These are phyloP conservation scores for Sporothrix luriei DNA, from an alignment of 2,329 filamentous ascomycete species.

Conservation along the genomic window DNA sequence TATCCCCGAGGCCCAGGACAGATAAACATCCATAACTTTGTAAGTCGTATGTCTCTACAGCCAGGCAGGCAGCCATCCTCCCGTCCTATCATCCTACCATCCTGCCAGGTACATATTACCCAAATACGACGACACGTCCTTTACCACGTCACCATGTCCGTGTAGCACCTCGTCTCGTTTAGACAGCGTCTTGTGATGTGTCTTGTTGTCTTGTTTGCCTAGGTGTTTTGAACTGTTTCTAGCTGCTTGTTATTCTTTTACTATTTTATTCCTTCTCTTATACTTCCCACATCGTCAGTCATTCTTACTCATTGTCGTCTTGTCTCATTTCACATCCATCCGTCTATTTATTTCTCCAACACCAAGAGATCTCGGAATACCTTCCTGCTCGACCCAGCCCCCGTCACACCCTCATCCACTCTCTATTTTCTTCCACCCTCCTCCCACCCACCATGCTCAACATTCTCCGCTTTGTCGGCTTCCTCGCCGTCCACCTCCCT, in stretches of 20 bases:
- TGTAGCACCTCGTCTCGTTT: background rate
- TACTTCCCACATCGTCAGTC: background rate
- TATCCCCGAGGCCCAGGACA: too few species aligned
- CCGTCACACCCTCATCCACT: background rate
- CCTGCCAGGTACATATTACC: too few species aligned
- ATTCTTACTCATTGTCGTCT: background rate
- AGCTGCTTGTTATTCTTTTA: background rate
- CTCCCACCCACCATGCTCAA: constrained; percentile 23
- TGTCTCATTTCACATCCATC: background rate
- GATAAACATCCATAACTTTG: too few species aligned
- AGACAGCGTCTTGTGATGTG: background rate
- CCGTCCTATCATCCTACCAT: too few species aligned
- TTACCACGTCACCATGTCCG: too few species aligned
- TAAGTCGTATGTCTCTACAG: too few species aligned
- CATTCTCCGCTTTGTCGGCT: constrained; percentile 28
- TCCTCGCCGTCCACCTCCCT: constrained; percentile 17
- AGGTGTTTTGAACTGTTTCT: background rate
- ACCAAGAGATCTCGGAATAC: too few species aligned
- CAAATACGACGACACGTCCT: too few species aligned
- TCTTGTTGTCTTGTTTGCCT: background rate
- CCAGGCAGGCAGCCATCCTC: too few species aligned
- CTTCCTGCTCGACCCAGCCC: too few species aligned
- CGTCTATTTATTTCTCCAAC: background rate
- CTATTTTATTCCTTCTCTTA: background rate
- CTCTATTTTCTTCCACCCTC: background rate